Base-by-base conservation (phyloP, 2,329 filamentous ascomycete genomes). In the Calonectria hawksworthii region DNA sequence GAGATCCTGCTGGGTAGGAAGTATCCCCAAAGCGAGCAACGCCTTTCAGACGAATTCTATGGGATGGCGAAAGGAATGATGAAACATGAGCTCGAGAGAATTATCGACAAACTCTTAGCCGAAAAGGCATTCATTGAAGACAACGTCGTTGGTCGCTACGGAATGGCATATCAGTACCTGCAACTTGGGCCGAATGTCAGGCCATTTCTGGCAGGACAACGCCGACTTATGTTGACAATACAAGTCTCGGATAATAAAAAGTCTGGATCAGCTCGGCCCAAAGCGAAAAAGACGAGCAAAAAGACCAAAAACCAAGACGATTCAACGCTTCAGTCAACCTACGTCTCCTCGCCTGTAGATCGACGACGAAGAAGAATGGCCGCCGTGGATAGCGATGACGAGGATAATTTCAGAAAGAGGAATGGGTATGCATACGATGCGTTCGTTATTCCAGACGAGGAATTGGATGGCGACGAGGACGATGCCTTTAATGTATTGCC, bases 1-100 rank as follows among this genome's bases (percentile, higher is more conserved):
- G 96, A 98, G 80, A 90, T 98, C 44, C 91, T 98, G 77, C 90
- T 93, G 76, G 97, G 96, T 9, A 92, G 90, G 73, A 91, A 89
- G 75, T 90, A 88, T 73, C 91, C 91, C 74, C 90, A 91, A 72
- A 87, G 91, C 52, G 89, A 91, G 51, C 87, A 89, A 18, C 81
- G 87, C 3, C 82, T 86, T 5, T 91, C 92, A 47, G 87, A 91
- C 47, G 85, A 90, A 23, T 90, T 93, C 73, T 93, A 92, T 83
- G 95, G 95, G 18, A 89, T 90, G 52, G 96, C 94, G 18, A 92
- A 90, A 75, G 87, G 91, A 21, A 86, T 98, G 78, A 93, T 94
- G 73, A 92, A 94, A 80, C 92, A 93, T 44, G 95, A 98, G 81
- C 90, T 96, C 16, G 94, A 98, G 82, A 93, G 96, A 50, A 89